Conservation (phyloP, 2,329 filamentous ascomycete species). For the Emergomyces orientalis region DNA sequence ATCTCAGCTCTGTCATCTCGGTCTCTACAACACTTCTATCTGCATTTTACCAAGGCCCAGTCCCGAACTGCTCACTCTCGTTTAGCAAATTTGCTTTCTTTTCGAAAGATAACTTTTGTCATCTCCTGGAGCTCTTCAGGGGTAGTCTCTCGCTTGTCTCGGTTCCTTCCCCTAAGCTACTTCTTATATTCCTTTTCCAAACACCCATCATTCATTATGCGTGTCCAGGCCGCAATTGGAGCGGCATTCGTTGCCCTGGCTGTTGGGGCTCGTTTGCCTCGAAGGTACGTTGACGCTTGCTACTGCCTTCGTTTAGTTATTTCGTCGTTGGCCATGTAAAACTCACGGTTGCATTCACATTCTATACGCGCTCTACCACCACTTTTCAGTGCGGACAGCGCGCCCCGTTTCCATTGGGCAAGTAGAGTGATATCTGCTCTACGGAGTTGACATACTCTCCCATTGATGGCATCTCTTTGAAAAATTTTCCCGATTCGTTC, state of each 20-base stretch:
- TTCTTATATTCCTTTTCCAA: neutral
- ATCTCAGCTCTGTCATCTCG: neutral
- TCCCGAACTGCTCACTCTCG: neutral
- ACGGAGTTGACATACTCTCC: neutral
- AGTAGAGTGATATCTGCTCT: neutral
- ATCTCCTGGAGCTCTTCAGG: neutral
- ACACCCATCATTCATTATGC: neutral
- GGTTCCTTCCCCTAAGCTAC: neutral
- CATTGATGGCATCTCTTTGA: neutral
- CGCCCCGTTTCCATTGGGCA: neutral
- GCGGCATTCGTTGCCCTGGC: constrained; percentile 4
- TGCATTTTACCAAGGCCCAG: neutral
- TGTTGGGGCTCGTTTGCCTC: constrained; percentile 4
- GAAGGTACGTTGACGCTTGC: constrained; percentile 3
- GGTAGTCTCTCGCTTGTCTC: neutral
- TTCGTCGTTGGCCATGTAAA: neutral
- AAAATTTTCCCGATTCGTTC: neutral
- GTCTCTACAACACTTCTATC: neutral
- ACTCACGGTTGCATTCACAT: neutral
- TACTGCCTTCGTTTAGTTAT: neutral
- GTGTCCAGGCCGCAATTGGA: neutral
- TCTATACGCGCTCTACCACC: neutral
- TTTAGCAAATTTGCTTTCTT: neutral
- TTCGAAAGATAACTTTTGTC: neutral
- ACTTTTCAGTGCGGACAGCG: neutral